Percentiles rank a stretch among this genome's conserved stretches.
phyloP scores from a whole-genome alignment of 495 filamentous ascomycete species.

The Aspergillus heteromorphus region DNA sequence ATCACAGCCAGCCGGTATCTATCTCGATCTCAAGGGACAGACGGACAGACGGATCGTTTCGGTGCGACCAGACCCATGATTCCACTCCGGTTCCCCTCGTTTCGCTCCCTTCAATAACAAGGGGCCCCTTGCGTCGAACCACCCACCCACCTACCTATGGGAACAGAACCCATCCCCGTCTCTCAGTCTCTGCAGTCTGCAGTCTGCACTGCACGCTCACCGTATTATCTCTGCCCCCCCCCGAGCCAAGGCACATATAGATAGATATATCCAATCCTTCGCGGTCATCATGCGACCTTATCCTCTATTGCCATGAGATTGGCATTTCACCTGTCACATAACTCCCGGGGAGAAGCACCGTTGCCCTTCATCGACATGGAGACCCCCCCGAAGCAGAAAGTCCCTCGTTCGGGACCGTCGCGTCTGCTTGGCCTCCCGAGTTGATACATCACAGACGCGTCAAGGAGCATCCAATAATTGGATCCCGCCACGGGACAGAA shows the following conservation, averaged over 20 bases:
- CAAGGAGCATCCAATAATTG: constrained; percentile 9
- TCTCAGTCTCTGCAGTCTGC: no score
- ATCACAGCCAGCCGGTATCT: neutral
- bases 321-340: constrained; percentile 1
- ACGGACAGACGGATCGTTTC: neutral
- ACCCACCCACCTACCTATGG: no score
- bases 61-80: neutral
- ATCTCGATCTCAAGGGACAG: neutral
- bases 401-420: constrained; percentile 2
- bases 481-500: constrained; percentile 1
- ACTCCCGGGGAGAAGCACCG: neutral
- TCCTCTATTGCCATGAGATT: neutral
- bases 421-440: neutral
- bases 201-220: neutral
- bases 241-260: neutral
- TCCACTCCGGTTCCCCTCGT: constrained; percentile 9
- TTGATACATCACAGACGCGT: constrained; percentile 11
- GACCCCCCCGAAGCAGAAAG: neutral
- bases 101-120: constrained; percentile 10
- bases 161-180: neutral
- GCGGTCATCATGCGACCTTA: neutral
- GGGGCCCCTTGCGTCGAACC: constrained; percentile 3
- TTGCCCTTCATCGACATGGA: no score
- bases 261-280: neutral
- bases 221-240: neutral